Percentiles rank a stretch among this genome's conserved stretches.
phyloP scores from a whole-genome alignment of 768 basidiomycete species.

The Cystofilobasidium capitatum region DNA sequence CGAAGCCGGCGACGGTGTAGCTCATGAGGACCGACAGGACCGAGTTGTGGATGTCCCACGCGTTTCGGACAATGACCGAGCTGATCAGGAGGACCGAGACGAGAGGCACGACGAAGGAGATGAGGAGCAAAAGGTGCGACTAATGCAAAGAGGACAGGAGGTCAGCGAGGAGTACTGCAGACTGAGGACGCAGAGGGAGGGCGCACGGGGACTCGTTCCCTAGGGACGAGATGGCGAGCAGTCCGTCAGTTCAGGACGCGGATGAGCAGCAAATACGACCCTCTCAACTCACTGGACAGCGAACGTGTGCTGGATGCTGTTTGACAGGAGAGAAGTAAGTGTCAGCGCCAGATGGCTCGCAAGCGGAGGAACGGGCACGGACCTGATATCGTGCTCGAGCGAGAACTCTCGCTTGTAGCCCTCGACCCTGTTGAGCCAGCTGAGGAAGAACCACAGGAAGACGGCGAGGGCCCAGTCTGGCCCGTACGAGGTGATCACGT shows the following conservation, averaged over 20 bases:
- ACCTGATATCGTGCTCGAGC: constrained; percentile 60
- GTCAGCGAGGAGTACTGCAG: no score
- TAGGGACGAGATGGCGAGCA: constrained; percentile 35
- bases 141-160: constrained; percentile 15
- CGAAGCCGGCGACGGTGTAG: constrained; percentile 62
- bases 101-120: constrained; percentile 57
- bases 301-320: constrained; percentile 30
- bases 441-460: constrained; percentile 14
- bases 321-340: background rate
- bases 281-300: constrained; percentile 6
- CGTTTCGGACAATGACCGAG: constrained; percentile 37
- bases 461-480: constrained; percentile 21
- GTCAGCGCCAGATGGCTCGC: background rate
- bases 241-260: constrained; percentile 40
- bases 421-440: constrained; percentile 26
- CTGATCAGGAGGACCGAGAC: constrained; percentile 57
- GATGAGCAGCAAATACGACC: background rate
- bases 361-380: constrained; percentile 35
- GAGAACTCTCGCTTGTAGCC: constrained; percentile 67
- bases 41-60: constrained; percentile 51
- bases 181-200: no score
- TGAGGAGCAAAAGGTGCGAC: constrained; percentile 34
- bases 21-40: constrained; percentile 19
- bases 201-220: constrained; percentile 69
- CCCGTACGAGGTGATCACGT: constrained; percentile 17